Evolutionary conservation across 331 rosid genomes (phyloP).

Genomic region (Phaseolus coccineus): DNA sequence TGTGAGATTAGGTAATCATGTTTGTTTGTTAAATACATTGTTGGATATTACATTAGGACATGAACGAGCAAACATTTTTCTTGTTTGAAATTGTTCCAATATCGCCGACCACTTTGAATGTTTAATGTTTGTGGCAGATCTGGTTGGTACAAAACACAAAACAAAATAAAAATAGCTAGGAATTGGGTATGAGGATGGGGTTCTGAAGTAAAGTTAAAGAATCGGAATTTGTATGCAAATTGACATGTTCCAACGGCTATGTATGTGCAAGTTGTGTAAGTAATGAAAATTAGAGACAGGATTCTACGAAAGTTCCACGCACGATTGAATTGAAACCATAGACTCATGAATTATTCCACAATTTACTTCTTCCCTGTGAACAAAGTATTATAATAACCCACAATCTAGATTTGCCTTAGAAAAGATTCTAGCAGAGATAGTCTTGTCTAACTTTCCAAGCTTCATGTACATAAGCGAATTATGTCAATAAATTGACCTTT

Average conservation of each 20-base stretch:
- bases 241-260: slow-evolving; percentile 49
- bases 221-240: slow-evolving; percentile 15
- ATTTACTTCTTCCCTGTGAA: background rate
- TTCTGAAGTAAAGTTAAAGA: slow-evolving; percentile 26
- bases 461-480: background rate
- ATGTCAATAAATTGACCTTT: background rate
- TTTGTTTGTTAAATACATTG: background rate
- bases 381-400: background rate
- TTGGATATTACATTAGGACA: slow-evolving; percentile 2
- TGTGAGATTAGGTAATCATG: background rate
- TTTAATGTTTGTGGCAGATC: slow-evolving; percentile 41
- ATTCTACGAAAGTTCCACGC: slow-evolving; percentile 36
- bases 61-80: slow-evolving; percentile 12
- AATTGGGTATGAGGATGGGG: background rate
- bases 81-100: slow-evolving; percentile 36
- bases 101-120: slow-evolving; percentile 35
- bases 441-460: background rate
- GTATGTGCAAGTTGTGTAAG: background rate
- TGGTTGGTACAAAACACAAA: slow-evolving; percentile 31
- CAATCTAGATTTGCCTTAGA: background rate
- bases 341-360: background rate
- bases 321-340: background rate
- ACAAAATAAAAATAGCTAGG: background rate
- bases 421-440: background rate
- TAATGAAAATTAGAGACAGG: background rate